Conservation (phyloP, 306 rosid species). For the Chamaecrista fasciculata region DNA sequence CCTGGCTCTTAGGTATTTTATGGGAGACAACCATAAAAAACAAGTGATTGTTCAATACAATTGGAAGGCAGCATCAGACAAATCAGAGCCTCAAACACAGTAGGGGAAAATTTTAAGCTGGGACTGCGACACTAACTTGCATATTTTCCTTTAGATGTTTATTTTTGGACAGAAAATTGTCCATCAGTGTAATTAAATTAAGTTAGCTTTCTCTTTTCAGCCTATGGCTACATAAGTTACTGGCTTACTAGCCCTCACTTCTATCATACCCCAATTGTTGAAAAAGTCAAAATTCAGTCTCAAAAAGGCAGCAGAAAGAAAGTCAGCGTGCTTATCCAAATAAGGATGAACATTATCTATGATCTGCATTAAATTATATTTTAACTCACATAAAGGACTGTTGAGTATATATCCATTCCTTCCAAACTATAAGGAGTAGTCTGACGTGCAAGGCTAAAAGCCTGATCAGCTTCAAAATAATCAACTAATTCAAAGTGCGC, state of each 20-base stretch:
- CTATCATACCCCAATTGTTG: not conserved
- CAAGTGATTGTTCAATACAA: constrained; percentile 2
- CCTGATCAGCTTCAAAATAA: constrained; percentile 86
- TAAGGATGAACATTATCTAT: not conserved
- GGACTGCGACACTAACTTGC: constrained; percentile 8
- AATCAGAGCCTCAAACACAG: constrained; percentile 11
- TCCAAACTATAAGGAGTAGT: constrained; percentile 82
- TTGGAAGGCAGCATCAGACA: constrained; percentile 14
- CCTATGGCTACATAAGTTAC: not conserved
- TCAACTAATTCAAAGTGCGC: constrained; percentile 86
- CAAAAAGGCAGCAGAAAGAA: constrained; percentile 21
- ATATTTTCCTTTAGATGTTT: not conserved
- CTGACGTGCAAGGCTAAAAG: constrained; percentile 79
- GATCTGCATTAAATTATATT: not conserved
- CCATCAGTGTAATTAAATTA: not conserved
- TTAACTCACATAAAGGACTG: constrained; percentile 92
- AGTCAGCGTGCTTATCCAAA: not conserved
- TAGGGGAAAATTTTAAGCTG: not conserved
- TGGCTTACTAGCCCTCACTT: not conserved
- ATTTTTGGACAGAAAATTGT: not conserved
- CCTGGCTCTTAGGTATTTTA: constrained; percentile 7
- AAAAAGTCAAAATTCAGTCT: not conserved
- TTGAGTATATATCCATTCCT: constrained; percentile 96
- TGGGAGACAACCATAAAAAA: constrained; percentile 16
- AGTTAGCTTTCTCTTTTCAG: not conserved